Base-by-base conservation (phyloP, 495 filamentous ascomycete species). In the Hypomontagnella submonticulosa region DNA sequence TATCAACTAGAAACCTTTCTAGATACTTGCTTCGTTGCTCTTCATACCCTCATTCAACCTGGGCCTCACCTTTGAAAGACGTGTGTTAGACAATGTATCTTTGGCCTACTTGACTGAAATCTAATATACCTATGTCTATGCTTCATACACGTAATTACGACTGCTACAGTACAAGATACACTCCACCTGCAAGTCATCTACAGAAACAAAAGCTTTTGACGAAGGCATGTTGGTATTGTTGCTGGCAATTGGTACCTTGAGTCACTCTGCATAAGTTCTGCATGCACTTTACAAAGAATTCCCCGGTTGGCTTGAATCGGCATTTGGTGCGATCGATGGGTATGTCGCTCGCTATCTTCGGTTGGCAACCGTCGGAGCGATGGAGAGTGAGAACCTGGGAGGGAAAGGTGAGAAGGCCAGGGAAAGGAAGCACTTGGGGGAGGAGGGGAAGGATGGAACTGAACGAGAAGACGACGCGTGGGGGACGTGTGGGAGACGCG, bases 251-350 rank as follows among this genome's bases (percentile, higher is more conserved):
- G 53, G 60, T 36, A 13, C 34, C 32, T 23, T 38, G 23, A 46
- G 44, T 67, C 11, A 20, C 57, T 61, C 43, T 53, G 51, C 47
- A 53, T 67, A 40, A 51, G 51, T 33, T 53, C 53, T 62, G 64
- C 58, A 67, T 32, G 64, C 64, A 67, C 58, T 62, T 62, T 62
- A 37, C 23, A 27, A n/a, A 48, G 32, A 67, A 67, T 53, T 67
- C 47, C 58, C 64, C 64, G 64, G 64, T 62, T 67, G 64, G 64
- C 3, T 58, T 62, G 32, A 50, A 47, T 51, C 53, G 59, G 59
- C 63, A 68, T 55, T 51, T 59, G 33, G 41, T 32, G 52, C 51
- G 57, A 62, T 67, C 64, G 32, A 32, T 63, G 49, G 33, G 6
- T 47, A 66, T 63, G 40, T 23, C 33, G 30, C 43, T 59, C 38